phyloP scores from a whole-genome alignment of 805 yeast species.

The Candida oleophila region DNA sequence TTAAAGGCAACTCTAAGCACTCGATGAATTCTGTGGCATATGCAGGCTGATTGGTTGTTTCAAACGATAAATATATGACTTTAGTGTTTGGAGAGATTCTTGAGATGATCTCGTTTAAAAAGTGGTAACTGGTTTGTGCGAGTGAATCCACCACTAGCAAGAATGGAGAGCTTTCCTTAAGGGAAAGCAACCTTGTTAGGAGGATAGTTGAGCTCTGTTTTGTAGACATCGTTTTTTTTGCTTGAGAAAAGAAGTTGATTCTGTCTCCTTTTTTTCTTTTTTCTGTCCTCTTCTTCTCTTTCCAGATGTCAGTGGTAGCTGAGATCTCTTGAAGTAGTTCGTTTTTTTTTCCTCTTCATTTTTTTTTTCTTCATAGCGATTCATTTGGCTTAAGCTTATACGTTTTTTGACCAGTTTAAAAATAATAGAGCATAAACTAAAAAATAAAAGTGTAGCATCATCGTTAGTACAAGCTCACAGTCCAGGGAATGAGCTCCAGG shows the following conservation, averaged over 20 bases:
- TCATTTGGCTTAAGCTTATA: no score
- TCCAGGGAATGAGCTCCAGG: slow-evolving; percentile 17
- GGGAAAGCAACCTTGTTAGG: slow-evolving; percentile 60
- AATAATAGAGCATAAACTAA: no score
- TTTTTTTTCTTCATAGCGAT: no score
- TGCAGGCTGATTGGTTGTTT: slow-evolving; percentile 54
- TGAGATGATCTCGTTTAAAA: slow-evolving; percentile 59
- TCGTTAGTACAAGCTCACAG: no score
- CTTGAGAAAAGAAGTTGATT: slow-evolving; percentile 1
- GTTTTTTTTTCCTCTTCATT: no score
- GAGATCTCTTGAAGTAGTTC: no score
- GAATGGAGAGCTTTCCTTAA: slow-evolving; percentile 76
- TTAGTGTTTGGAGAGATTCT: slow-evolving; percentile 31
- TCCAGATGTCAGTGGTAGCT: no score
- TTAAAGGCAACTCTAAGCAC: slow-evolving; percentile 27
- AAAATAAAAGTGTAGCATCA: no score
- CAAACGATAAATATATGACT: slow-evolving; percentile 64
- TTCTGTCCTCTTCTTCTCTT: no score
- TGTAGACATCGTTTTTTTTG: slow-evolving; percentile 29
- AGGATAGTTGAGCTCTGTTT: slow-evolving; percentile 46
- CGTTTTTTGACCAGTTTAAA: no score
- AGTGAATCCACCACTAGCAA: slow-evolving; percentile 68
- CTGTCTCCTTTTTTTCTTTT: no score
- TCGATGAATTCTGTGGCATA: slow-evolving; percentile 51
- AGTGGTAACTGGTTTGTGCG: slow-evolving; percentile 58